Percentiles rank a stretch among this genome's conserved stretches.
These are phyloP conservation scores for Sporisorium exsertum DNA, from an alignment of 1,284 basidiomycete genomes.

Conservation along the genomic window DNA sequence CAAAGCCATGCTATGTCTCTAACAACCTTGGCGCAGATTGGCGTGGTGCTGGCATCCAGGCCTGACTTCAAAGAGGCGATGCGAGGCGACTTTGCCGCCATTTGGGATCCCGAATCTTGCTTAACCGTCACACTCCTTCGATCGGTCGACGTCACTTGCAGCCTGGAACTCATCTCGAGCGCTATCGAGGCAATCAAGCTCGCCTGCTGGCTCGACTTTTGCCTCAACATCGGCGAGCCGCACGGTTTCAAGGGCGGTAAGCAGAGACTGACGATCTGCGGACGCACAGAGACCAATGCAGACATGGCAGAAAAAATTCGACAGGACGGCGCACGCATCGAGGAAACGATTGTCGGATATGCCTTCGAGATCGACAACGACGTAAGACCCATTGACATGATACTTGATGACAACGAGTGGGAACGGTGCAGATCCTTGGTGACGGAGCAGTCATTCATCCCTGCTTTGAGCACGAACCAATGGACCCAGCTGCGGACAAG, in stretches of 20 bases:
- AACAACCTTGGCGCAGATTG: constrained; percentile 32
- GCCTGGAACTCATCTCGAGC: constrained; percentile 18
- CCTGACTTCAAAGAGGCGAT: constrained; percentile 33
- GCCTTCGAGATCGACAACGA: neutral
- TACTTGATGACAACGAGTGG: neutral
- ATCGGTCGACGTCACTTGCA: constrained; percentile 14
- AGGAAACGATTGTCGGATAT: constrained; percentile 4
- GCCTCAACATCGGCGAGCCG: constrained; percentile 1
- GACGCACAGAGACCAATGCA: neutral
- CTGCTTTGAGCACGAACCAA: constrained; percentile 3
- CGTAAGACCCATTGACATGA: neutral
- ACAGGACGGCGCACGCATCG: neutral
- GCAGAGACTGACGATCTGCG: constrained; percentile 10
- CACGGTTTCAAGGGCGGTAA: neutral
- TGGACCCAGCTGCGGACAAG: neutral
- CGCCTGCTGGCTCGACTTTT: constrained; percentile 31
- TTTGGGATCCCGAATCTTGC: constrained; percentile 43
- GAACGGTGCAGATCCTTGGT: neutral
- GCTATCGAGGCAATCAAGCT: constrained; percentile 29
- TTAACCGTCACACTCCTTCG: constrained; percentile 22
- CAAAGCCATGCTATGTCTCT: constrained; percentile 14
- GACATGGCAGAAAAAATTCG: neutral
- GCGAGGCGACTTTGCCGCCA: constrained; percentile 26
- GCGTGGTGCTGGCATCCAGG: constrained; percentile 15
- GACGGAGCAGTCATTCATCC: constrained; percentile 3